Evolutionary conservation across 352 stramenopile species (phyloP), one percentile per base, ranked within the genome.

Genomic region (Phytophthora foliorum): DNA sequence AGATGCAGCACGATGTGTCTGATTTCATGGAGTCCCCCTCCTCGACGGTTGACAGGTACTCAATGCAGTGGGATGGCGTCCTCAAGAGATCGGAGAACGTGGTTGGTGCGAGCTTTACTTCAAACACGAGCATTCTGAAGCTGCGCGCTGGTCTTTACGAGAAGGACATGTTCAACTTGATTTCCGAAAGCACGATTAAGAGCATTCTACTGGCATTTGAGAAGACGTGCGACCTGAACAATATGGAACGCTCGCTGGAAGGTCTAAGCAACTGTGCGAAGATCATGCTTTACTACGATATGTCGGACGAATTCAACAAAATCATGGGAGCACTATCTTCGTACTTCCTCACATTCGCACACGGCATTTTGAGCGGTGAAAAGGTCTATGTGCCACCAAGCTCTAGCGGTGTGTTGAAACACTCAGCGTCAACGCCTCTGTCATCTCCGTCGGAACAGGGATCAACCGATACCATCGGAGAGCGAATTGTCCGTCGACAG

Each of bases 1-100:
- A 97, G 72, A 97, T 96, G 89, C 88, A 95, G 67, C 84, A 92
- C 31, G 89, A 96, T 48, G 87, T 95, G 29, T 93, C 86, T 0
- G 88, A 95, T 57, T 88, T 95, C 31, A 91, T 88, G 67, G 81
- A 92, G 25, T 77, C 83, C 9, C 65, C 57, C 0, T 82, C 75
- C 6, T 89, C 81, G 16, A 80, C 84, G 0, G 87, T 94, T 16
- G 89, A 96, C n/a, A 77, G 86, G 29, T 96, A 95, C 67, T 96
- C 89, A 56, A 94, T 79, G 55, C 88, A 95, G 60, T 96, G 89
- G 89, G 89, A 96, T 31, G 89, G 89, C 14, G 83, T 96, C 25
- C 69, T 96, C 6, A 95, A 96, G 74, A 82, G 89, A 21, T 93
- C 85, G 10, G 81, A 94, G 67, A 95, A 96, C 55, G 89, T 96